These are phyloP conservation scores for Kwoniella sp. DNA, from an alignment of 768 basidiomycete genomes.

Conservation along the genomic window DNA sequence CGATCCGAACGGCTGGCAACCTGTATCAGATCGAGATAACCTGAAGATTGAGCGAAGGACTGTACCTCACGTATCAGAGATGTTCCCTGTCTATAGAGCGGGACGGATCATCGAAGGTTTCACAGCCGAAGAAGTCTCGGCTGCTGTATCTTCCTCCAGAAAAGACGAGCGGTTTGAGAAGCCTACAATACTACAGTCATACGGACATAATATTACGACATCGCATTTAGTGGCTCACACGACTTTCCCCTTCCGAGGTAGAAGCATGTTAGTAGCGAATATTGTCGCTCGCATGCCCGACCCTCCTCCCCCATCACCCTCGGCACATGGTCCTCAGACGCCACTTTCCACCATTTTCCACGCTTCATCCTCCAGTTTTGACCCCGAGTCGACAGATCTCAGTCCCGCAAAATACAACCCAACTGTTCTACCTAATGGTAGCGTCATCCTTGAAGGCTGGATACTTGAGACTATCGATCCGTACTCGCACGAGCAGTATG, in stretches of 20 bases:
- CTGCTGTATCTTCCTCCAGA: conserved; percentile 69
- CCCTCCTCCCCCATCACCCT: conserved; percentile 51
- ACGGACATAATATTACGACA: conserved; percentile 73
- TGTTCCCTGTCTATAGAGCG: conserved; percentile 81
- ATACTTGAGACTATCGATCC: conserved; percentile 94
- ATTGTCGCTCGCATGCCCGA: conserved; percentile 63
- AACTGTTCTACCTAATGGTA: conserved; percentile 71
- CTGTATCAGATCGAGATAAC: conserved; percentile 71
- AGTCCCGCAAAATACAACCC: conserved; percentile 77
- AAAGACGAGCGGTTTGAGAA: conserved; percentile 75
- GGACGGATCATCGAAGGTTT: conserved; percentile 91
- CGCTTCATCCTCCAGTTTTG: conserved; percentile 70
- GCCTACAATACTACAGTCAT: conserved; percentile 71
- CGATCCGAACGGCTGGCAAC: conserved; percentile 69
- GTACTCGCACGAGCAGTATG: conserved; percentile 88
- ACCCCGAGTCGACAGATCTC: conserved; percentile 63
- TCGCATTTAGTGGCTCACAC: conserved; percentile 73
- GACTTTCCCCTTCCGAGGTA: conserved; percentile 85
- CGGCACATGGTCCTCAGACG: conserved; percentile 39
- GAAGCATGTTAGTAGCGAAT: conserved; percentile 82
- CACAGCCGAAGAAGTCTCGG: conserved; percentile 85
- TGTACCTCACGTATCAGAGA: conserved; percentile 74
- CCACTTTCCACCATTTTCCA: conserved; percentile 71
- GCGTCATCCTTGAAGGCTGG: conserved; percentile 89
- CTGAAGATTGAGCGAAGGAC: conserved; percentile 74